These are phyloP conservation scores for Blastobotrys parvus DNA, from an alignment of 805 yeast species.

Conservation along the genomic window DNA sequence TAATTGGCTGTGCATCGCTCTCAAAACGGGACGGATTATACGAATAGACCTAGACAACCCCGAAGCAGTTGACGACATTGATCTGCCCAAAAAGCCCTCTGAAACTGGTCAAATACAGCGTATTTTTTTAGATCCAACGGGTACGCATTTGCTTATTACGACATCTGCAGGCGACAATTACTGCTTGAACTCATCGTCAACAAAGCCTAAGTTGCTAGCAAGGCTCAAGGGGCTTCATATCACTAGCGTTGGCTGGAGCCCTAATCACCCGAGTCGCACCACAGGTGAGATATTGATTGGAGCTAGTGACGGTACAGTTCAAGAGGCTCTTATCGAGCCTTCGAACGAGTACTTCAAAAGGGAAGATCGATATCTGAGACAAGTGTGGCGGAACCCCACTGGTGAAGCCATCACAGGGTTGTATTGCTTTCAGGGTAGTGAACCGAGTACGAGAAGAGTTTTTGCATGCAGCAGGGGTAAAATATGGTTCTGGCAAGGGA, in stretches of 20 bases:
- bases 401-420: conserved; percentile 22
- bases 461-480: conserved; percentile 16
- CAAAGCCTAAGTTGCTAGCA: conserved; percentile 35
- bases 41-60: conserved; percentile 63
- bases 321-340: conserved; percentile 40
- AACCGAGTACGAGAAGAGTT: conserved; percentile 8
- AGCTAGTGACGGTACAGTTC: conserved; percentile 39
- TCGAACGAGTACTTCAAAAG: conserved; percentile 37
- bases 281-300: conserved; percentile 45
- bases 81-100: conserved; percentile 23
- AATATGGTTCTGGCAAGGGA: conserved; percentile 22
- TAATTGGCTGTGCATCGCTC: conserved; percentile 49
- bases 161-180: conserved; percentile 40
- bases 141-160: conserved; percentile 44
- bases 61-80: conserved; percentile 41
- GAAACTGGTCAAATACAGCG: conserved; percentile 24
- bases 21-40: conserved; percentile 45
- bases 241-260: conserved; percentile 36
- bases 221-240: conserved; percentile 41
- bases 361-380: conserved; percentile 34
- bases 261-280: conserved; percentile 27
- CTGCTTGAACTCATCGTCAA: conserved; percentile 37
- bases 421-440: conserved; percentile 8
- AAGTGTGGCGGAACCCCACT: conserved; percentile 32
- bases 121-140: conserved; percentile 44